Percentiles rank a stretch among this genome's conserved stretches.
phyloP scores from a whole-genome alignment of 1,139 yeast genomes.

The Diutina catenulata region DNA sequence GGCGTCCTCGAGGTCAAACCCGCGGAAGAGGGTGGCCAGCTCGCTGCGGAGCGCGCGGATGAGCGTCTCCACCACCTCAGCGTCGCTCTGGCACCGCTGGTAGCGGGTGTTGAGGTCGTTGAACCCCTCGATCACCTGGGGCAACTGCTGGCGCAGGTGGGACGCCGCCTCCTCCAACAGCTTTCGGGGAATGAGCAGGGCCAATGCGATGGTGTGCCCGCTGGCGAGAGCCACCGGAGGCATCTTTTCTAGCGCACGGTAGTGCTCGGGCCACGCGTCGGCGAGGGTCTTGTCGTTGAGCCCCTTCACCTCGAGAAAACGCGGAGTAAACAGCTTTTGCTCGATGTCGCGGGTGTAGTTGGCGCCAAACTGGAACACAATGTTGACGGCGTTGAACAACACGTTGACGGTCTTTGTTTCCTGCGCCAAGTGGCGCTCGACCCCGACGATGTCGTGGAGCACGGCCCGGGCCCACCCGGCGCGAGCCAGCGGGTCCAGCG shows the following conservation, averaged over 20 bases:
- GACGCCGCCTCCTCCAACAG: conserved; percentile 15
- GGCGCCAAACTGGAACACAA: conserved; percentile 48
- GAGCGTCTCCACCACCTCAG: not conserved
- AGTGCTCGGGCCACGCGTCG: conserved; percentile 37
- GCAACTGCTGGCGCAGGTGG: conserved; percentile 17
- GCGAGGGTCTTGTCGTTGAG: conserved; percentile 37
- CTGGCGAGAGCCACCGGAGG: conserved; percentile 14
- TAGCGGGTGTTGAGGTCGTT: conserved; percentile 19
- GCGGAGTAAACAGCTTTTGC: conserved; percentile 33
- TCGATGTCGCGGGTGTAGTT: conserved; percentile 39
- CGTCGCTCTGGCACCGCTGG: not conserved
- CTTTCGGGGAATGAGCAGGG: conserved; percentile 18
- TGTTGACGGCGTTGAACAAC: conserved; percentile 41
- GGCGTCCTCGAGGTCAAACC: not conserved
- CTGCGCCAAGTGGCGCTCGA: not conserved
- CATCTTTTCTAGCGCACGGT: conserved; percentile 25
- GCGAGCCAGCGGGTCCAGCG: not conserved
- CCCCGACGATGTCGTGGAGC: conserved; percentile 5
- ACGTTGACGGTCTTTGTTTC: conserved; percentile 20
- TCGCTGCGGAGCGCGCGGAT: not conserved
- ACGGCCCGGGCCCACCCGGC: not conserved
- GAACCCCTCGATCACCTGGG: conserved; percentile 22
- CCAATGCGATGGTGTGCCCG: conserved; percentile 9
- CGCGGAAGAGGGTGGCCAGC: not conserved
- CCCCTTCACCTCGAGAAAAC: conserved; percentile 33